Evolutionary conservation across 1,284 basidiomycete genomes (phyloP), one percentile per base, ranked within the genome.

Genomic region (Trichosporon sp.): DNA sequence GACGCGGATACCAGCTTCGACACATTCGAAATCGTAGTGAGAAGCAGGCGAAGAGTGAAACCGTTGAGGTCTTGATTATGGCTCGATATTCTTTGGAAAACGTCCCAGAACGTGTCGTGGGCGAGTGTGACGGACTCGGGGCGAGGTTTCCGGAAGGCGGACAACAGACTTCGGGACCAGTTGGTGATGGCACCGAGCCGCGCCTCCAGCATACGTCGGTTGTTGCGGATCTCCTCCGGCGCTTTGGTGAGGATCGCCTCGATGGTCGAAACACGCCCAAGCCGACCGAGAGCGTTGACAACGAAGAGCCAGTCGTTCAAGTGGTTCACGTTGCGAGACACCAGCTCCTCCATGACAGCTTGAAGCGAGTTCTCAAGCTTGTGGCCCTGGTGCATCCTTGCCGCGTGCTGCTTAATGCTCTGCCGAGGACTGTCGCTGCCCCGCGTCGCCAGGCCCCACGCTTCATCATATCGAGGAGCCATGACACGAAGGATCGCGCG

Each of bases 241-340:
- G 71, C 34, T 21, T 69, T 51, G 15, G 42, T 25, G 3, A 35
- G 23, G 13, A 73, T 38, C 5, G 66, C 34, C 64, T 73, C 70
- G 67, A 56, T 35, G 0, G 66, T 63, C 4, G 34, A 15, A 5
- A 70, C 35, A 3, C 64, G 29, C n/a, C 72, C 72, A 12, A 70
- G 47, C 12, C 51, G 62, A 21, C 58, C 53, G 13, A 73, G 64
- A 4, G 62, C 23, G 9, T 60, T 65, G n/a, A 73, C 31, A 8
- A 68, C 62, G 53, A 71, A 65, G 7, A 63, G 56, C 72, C 72
- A 73, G 66, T 73, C 72, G 21, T 31, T 44, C 27, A 64, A 35
- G 21, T 60, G 12, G 35, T 65, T 64, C 5, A 56, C 66, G 11
- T 56, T n/a, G 62, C 68, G 65, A 3, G n/a, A 18, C 11, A 68